phyloP scores from a whole-genome alignment of 441 rosid genomes.

The Brassica hybrid region DNA sequence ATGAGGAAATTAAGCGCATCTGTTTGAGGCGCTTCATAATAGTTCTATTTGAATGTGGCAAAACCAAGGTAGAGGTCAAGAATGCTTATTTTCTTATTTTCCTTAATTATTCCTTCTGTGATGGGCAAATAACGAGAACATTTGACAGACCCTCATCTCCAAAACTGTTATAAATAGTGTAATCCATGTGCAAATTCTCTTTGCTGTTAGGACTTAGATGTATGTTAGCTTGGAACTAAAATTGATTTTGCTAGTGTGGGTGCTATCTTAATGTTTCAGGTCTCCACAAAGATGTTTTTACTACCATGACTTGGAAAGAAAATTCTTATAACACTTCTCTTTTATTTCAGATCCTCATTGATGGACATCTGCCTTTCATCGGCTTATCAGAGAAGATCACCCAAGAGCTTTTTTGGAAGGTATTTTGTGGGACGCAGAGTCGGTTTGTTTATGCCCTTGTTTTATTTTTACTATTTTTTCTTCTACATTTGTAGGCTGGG shows the following conservation, averaged over 20 bases:
- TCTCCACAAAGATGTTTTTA: constrained; percentile 11
- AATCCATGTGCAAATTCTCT: constrained; percentile 18
- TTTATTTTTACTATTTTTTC: constrained; percentile 32
- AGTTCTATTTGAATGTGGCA: constrained; percentile 88
- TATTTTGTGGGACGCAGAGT: constrained; percentile 42
- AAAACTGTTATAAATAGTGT: background rate
- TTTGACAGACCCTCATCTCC: constrained; percentile 4
- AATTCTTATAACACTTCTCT: constrained; percentile 6
- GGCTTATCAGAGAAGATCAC: constrained; percentile 94
- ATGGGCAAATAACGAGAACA: background rate
- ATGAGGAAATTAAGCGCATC: constrained; percentile 93
- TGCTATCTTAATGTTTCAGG: constrained; percentile 20
- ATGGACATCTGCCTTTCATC: constrained; percentile 87
- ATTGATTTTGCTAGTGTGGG: constrained; percentile 15
- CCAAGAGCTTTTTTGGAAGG: constrained; percentile 98
- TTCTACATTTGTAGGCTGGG: constrained; percentile 67
- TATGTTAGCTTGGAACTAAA: constrained; percentile 14
- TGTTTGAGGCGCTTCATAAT: constrained; percentile 95
- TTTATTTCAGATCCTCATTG: constrained; percentile 70
- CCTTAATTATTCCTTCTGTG: constrained; percentile 10
- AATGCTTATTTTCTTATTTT: constrained; percentile 23
- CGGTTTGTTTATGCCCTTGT: constrained; percentile 26
- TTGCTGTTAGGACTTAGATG: constrained; percentile 16
- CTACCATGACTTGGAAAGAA: constrained; percentile 12
- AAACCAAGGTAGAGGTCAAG: constrained; percentile 66